phyloP scores from a whole-genome alignment of 306 rosid species.

The Crataegus laevigata region DNA sequence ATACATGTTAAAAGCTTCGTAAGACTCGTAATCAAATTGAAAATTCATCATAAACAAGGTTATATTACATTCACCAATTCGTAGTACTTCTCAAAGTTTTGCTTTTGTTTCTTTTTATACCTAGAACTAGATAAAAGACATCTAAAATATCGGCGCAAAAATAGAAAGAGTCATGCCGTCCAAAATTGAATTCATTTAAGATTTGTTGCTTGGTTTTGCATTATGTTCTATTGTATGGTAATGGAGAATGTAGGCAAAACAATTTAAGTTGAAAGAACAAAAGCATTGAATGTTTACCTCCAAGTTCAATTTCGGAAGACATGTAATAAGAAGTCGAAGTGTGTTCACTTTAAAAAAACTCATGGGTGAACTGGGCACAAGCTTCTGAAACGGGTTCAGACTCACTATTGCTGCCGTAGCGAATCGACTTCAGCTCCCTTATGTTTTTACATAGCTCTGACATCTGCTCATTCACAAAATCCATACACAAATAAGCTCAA shows the following conservation, averaged over 20 bases:
- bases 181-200: too few relatives aligned
- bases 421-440: conserved; percentile 86
- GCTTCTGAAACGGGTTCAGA: conserved; percentile 93
- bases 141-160: too few relatives aligned
- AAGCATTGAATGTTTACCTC: conserved; percentile 47
- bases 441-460: conserved; percentile 57
- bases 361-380: conserved; percentile 85
- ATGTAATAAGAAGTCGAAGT: conserved; percentile 58
- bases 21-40: too few relatives aligned
- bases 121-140: too few relatives aligned
- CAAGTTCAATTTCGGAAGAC: conserved; percentile 85
- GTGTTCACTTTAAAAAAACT: conserved; percentile 80
- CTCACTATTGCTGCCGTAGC: conserved; percentile 91
- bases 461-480: conserved; percentile 43
- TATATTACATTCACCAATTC: too few relatives aligned
- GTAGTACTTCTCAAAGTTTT: too few relatives aligned
- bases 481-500: conserved; percentile 20
- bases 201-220: too few relatives aligned
- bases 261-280: neutral
- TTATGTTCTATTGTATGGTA: too few relatives aligned
- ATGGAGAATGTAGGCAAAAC: neutral
- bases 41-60: too few relatives aligned
- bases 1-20: too few relatives aligned
- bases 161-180: too few relatives aligned
- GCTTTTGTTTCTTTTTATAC: too few relatives aligned